These are phyloP conservation scores for Penicillium daleae DNA, from an alignment of 495 filamentous ascomycete genomes.

Conservation along the genomic window DNA sequence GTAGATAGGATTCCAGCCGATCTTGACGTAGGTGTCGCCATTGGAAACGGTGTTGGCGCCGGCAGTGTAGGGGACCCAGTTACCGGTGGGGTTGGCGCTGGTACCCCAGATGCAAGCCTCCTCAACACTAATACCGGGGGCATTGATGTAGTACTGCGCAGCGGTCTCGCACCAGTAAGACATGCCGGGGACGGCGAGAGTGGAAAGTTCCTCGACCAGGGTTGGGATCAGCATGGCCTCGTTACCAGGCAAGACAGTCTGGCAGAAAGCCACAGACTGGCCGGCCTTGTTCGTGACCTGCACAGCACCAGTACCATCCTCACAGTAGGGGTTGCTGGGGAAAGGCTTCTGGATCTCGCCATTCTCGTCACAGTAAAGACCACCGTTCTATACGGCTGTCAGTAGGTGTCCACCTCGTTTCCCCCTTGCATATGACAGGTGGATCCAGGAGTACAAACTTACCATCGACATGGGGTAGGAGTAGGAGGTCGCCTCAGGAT, in stretches of 20 bases:
- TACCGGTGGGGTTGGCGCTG: slow-evolving; percentile 65
- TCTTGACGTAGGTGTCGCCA: slow-evolving; percentile 73
- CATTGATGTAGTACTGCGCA: slow-evolving; percentile 84
- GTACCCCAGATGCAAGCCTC: slow-evolving; percentile 76
- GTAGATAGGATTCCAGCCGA: slow-evolving; percentile 83
- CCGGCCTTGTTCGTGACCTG: slow-evolving; percentile 65
- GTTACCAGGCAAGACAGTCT: slow-evolving; percentile 84
- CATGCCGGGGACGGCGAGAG: slow-evolving; percentile 71
- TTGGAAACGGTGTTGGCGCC: slow-evolving; percentile 70
- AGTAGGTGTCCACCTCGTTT: slow-evolving; percentile 11
- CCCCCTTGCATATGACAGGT: slow-evolving; percentile 28
- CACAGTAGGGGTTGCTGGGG: slow-evolving; percentile 68
- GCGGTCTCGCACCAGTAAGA: slow-evolving; percentile 75
- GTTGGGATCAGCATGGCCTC: slow-evolving; percentile 89
- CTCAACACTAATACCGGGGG: slow-evolving; percentile 62
- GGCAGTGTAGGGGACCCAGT: slow-evolving; percentile 81
- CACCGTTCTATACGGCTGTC: slow-evolving; percentile 65
- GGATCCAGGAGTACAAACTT: slow-evolving; percentile 34
- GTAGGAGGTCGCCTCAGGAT: slow-evolving; percentile 68
- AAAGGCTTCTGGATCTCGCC: slow-evolving; percentile 76
- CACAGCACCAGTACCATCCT: slow-evolving; percentile 69
- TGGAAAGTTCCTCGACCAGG: slow-evolving; percentile 54
- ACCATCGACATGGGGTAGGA: slow-evolving; percentile 76
- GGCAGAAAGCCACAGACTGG: slow-evolving; percentile 71
- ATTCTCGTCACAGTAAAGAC: slow-evolving; percentile 70